Evolutionary conservation across 345 rosid species (phyloP).

Genomic region (Pugionium dolabratum): DNA sequence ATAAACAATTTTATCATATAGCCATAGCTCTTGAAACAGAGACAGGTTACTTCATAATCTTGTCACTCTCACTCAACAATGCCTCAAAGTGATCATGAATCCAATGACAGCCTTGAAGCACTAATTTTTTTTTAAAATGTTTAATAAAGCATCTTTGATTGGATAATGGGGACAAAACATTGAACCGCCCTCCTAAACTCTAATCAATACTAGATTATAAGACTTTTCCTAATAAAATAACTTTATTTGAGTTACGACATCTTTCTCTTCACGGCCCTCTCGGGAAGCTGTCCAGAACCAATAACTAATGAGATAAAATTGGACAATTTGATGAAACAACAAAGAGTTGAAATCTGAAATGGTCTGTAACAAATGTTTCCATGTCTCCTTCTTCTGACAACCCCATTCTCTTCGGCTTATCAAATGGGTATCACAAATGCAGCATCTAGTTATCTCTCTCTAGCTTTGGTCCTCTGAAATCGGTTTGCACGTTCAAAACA

Average conservation of each 20-base stretch:
- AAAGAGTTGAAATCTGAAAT: conserved; percentile 25
- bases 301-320: not conserved
- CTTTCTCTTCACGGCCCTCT: conserved; percentile 26
- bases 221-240: not conserved
- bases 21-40: conserved; percentile 12
- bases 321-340: conserved; percentile 32
- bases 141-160: conserved; percentile 5
- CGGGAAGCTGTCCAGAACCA: conserved; percentile 30
- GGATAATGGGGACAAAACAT: conserved; percentile 16
- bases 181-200: conserved; percentile 36
- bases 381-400: conserved; percentile 40
- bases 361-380: conserved; percentile 34
- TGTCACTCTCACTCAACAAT: conserved; percentile 29
- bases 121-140: not conserved
- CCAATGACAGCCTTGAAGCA: conserved; percentile 26
- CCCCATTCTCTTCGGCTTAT: conserved; percentile 22
- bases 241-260: conserved; percentile 4
- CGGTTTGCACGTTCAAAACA: conserved; percentile 34
- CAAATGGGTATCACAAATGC: conserved; percentile 32
- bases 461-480: conserved; percentile 25
- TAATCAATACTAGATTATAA: not conserved
- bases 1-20: conserved; percentile 22
- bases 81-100: conserved; percentile 26
- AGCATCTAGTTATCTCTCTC: conserved; percentile 25
- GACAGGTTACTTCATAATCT: conserved; percentile 26